phyloP scores from a whole-genome alignment of 2,329 filamentous ascomycete species.

The Alternaria tenuissima region DNA sequence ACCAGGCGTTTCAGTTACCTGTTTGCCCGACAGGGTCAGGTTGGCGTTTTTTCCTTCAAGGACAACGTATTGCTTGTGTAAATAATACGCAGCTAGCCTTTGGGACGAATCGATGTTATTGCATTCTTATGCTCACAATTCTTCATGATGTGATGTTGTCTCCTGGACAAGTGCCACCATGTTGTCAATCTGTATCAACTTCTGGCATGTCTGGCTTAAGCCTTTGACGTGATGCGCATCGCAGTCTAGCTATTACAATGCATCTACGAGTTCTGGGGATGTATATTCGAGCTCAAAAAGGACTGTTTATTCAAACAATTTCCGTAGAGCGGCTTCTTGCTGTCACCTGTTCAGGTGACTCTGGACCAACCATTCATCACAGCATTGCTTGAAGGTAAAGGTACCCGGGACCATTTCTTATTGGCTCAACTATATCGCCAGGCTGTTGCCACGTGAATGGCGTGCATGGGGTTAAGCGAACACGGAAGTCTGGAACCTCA shows the following conservation, averaged over 20 bases:
- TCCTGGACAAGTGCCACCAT: no score
- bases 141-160: not conserved
- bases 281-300: not conserved
- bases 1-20: slow-evolving; percentile 1
- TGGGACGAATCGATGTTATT: not conserved
- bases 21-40: slow-evolving; percentile 21
- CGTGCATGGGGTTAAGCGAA: not conserved
- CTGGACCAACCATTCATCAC: not conserved
- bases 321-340: not conserved
- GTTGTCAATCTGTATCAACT: no score
- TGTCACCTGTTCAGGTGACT: no score
- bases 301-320: not conserved
- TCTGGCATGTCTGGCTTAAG: no score
- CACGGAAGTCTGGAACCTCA: not conserved
- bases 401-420: not conserved
- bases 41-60: slow-evolving; percentile 3
- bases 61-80: not conserved
- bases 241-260: not conserved
- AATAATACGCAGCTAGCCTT: not conserved
- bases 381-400: not conserved
- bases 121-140: not conserved
- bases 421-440: not conserved
- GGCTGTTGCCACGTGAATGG: not conserved
- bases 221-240: not conserved
- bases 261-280: not conserved